These are phyloP conservation scores for Pythium graminicola DNA, from an alignment of 352 stramenopile genomes.

Conservation along the genomic window DNA sequence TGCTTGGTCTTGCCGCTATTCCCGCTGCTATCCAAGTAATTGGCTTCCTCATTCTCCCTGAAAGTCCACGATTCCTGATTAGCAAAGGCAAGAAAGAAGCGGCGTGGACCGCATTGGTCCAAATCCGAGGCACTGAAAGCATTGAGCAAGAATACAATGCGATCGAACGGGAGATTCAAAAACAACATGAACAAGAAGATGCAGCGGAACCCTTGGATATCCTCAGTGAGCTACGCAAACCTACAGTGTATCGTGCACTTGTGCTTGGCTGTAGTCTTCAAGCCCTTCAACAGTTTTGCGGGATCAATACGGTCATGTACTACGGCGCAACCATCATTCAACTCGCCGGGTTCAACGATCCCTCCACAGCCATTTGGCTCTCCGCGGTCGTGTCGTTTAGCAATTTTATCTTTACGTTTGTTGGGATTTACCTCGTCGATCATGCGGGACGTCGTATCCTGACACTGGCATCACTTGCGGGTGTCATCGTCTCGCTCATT, in stretches of 20 bases:
- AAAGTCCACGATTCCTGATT: constrained; percentile 64
- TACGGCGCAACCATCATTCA: constrained; percentile 80
- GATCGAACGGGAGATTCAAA: constrained; percentile 48
- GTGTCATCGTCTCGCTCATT: constrained; percentile 38
- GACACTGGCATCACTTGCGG: constrained; percentile 39
- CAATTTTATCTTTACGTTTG: constrained; percentile 67
- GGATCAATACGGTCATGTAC: constrained; percentile 89
- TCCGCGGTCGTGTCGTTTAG: constrained; percentile 60
- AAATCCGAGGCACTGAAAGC: constrained; percentile 48
- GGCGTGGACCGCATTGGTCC: constrained; percentile 37
- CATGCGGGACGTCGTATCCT: constrained; percentile 36
- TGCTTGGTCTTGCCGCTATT: constrained; percentile 67
- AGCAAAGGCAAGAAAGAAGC: constrained; percentile 35
- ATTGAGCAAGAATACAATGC: constrained; percentile 48
- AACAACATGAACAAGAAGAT: constrained; percentile 3
- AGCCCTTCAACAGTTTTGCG: constrained; percentile 62
- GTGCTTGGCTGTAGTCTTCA: constrained; percentile 57
- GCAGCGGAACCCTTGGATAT: constrained; percentile 21
- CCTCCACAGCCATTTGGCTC: constrained; percentile 71
- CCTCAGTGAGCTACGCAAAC: constrained; percentile 30
- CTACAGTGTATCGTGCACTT: constrained; percentile 36
- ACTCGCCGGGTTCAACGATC: constrained; percentile 66
- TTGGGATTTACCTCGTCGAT: constrained; percentile 58
- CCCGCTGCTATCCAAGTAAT: constrained; percentile 65
- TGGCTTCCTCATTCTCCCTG: constrained; percentile 55